Evolutionary conservation across 2,329 filamentous ascomycete genomes (phyloP), one percentile per base, ranked within the genome.

Genomic region (Penicillium thymicola): DNA sequence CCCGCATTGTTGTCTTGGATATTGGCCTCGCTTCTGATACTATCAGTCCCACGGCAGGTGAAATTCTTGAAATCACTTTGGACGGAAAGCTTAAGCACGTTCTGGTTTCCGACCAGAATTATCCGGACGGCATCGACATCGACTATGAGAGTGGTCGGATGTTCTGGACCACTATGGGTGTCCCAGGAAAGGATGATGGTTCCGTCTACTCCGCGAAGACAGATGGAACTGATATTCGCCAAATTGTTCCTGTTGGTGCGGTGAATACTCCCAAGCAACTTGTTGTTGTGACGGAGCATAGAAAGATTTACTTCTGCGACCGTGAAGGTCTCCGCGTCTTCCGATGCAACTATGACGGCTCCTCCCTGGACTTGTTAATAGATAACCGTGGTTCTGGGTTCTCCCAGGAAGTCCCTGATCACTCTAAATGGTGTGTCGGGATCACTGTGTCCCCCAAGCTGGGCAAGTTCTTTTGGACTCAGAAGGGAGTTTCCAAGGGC

Each of bases 391-490:
- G 6, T 16, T 16, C 13, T 16, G 32, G 5, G 32, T 5, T 5
- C 16, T 36, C 32, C 5, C 32, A 36, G 32, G 13, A 9, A 36
- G 13, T 5, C 14, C 32, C 57, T 6, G 51, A 62, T 30, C 65
- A 67, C 47, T 68, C 37, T 3, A 51, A 73, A 3, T 84, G 81
- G 81, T 84, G 81, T 52, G 83, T 86, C 9, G 84, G 84, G 2
- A 77, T 87, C 44, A 68, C 79, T 0, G 71, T 86, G 1, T 77
- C 78, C 9, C 67, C 71, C 0, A 55, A 63, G 0, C 67, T 69
- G 1, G 76, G 77, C 5, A 76, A 78, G 43, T 72, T 87, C 41
- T 86, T 82, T 72, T 87, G 84, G 84, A 82, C 80, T 0, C 83
- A 86, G 52, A 86, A 86, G 63, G 84, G 84, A 0, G 70, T 75